phyloP scores from a whole-genome alignment of 2,329 filamentous ascomycete genomes.

The Aspergillus pseudoglaucus region DNA sequence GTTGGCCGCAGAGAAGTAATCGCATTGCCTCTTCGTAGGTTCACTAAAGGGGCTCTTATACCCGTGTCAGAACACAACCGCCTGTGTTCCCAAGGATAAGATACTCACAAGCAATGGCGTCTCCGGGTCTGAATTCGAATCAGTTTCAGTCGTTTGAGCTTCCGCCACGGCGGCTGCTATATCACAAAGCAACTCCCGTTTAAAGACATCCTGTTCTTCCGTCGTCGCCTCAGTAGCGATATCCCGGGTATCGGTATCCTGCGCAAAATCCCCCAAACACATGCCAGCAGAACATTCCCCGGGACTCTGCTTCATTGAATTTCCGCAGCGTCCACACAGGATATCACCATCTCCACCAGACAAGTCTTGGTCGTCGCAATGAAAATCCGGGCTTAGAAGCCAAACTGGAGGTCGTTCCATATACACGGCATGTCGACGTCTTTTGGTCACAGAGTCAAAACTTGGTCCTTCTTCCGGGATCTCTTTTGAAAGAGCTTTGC shows the following conservation, averaged over 20 bases:
- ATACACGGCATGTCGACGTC: conserved; percentile 26
- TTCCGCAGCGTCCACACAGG: neutral
- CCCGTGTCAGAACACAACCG: neutral
- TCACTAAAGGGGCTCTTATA: conserved; percentile 1
- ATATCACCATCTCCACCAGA: neutral
- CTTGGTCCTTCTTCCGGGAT: neutral
- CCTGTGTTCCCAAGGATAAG: neutral
- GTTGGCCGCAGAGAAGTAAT: neutral
- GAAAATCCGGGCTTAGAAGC: conserved; percentile 9
- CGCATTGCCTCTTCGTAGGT: neutral
- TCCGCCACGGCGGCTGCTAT: conserved; percentile 1
- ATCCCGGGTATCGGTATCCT: neutral
- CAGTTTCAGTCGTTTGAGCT: neutral
- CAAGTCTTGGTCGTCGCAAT: neutral
- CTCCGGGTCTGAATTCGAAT: conserved; percentile 6
- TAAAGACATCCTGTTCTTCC: neutral
- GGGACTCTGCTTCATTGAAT: neutral
- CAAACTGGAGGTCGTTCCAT: conserved; percentile 26
- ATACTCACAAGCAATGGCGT: conserved; percentile 9
- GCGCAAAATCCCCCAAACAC: neutral
- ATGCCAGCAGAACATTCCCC: neutral
- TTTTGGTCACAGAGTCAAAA: conserved; percentile 16
- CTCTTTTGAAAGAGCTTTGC: conserved; percentile 6
- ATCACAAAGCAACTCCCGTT: conserved; percentile 1
- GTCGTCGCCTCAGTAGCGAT: neutral